A percentile compares a stretch with the other conserved stretches of the same genome.
Evolutionary conservation across 1,139 yeast species (phyloP).

Genomic region (Debaryomyces nepalensis): DNA sequence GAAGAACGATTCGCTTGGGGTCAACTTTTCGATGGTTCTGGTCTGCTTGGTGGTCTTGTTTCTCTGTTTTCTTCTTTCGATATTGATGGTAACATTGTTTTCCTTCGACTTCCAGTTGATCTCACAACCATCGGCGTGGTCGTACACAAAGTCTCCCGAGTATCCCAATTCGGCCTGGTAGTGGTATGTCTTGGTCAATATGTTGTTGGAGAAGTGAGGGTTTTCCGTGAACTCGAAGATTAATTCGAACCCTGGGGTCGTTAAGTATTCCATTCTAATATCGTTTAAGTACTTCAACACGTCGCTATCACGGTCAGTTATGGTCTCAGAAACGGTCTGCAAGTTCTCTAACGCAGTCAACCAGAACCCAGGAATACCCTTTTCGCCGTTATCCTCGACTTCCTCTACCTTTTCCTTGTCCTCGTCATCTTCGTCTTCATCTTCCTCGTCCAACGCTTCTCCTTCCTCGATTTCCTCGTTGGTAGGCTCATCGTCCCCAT

Average conservation of each 20-base stretch:
- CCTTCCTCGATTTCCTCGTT: slow-evolving; percentile 80
- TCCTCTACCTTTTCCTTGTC: slow-evolving; percentile 50
- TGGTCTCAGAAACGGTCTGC: slow-evolving; percentile 79
- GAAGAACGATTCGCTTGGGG: slow-evolving; percentile 93
- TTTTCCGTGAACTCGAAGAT: slow-evolving; percentile 81
- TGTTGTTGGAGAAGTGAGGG: slow-evolving; percentile 74
- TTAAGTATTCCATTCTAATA: slow-evolving; percentile 79
- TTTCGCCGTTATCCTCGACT: slow-evolving; percentile 45
- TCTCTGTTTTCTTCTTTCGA: slow-evolving; percentile 97
- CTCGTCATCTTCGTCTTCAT: slow-evolving; percentile 47
- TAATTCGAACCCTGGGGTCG: slow-evolving; percentile 87
- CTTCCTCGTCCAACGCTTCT: slow-evolving; percentile 61
- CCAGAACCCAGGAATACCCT: slow-evolving; percentile 96
- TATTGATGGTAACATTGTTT: slow-evolving; percentile 78
- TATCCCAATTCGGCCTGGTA: slow-evolving; percentile 94
- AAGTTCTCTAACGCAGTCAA: slow-evolving; percentile 91
- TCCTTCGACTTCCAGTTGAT: slow-evolving; percentile 86
- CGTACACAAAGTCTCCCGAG: slow-evolving; percentile 95
- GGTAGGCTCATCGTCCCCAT: slow-evolving; percentile 79
- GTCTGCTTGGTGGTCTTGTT: slow-evolving; percentile 97
- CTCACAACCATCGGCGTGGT: slow-evolving; percentile 90
- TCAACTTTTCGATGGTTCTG: slow-evolving; percentile 90
- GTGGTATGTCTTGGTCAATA: slow-evolving; percentile 82
- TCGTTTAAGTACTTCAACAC: slow-evolving; percentile 73
- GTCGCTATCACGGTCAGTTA: slow-evolving; percentile 89